Base-by-base conservation (phyloP, 2,329 filamentous ascomycete genomes). In the Diaporthe sp. region DNA sequence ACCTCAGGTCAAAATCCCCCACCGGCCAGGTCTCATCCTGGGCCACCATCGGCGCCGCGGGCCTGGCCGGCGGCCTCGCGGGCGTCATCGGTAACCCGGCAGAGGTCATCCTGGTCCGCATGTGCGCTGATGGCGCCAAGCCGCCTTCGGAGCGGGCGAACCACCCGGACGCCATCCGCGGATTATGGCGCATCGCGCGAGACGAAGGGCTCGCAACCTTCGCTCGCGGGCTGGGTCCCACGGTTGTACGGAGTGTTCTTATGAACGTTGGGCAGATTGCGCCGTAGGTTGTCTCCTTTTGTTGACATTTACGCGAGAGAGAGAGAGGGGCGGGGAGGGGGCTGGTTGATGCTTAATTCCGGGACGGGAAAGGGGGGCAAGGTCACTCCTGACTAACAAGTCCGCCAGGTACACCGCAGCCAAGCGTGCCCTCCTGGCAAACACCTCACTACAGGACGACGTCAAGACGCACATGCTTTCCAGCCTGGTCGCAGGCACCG, bases 191-290 rank as follows among this genome's bases (percentile, higher is more conserved):
- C 19, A 82, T 85, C 31, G 81, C 79, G 5, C 75, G 79, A 1
- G 85, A 87, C 9, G 86, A 87, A 71, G 86, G 86, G 0, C 8
- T 85, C n/a, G 73, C 72, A 0, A 81, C 84, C 0, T 86, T 87
- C 46, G 81, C 80, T 10, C 82, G 84, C 69, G 86, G 86, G 0
- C 74, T 87, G 13, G 79, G 80, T 0, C 84, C 86, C 0, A 87
- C 87, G 49, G 81, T 87, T 3, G 82, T 83, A 1, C 80, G 86
- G 61, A 87, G 85, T 75, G 80, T 87, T 17, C 80, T 87, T 69
- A 87, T 87, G 86, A 87, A 87, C 76, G 84, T 87, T 7, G 85
- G 84, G 7, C 85, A 87, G 73, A 87, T 87, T 22, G 85, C 85
- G 69, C 85, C 85, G 82, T 86, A 78, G 78, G 82, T 80, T 5